Base-by-base conservation (phyloP, 192 early-diverging fungal species). In the Entomortierella parvispora region DNA sequence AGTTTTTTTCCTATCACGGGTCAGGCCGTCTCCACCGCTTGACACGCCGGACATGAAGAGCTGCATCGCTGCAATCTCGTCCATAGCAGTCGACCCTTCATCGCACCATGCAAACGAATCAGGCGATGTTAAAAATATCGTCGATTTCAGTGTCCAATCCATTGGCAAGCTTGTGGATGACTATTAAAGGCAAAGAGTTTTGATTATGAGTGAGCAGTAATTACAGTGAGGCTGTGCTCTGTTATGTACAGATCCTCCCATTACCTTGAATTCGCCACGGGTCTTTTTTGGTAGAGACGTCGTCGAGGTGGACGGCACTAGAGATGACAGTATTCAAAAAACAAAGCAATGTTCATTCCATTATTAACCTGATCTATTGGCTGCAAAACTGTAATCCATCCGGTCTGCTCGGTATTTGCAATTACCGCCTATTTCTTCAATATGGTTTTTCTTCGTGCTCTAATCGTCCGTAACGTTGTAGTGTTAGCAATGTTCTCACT, bases 31-130 rank as follows among this genome's bases (percentile, higher is more conserved):
- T 9, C 43, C 8, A n/a, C 20, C 43, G 22, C 40, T 42, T 40
- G 33, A 20, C 9, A 28, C 22, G 25, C 22, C 42, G 2, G 71
- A 66, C 1, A 63, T 40, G 44, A 77, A 77, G 10, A 29, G 44
- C 17, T 77, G 60, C 37, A 77, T 0, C 4, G 74, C 65, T 18
- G 61, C 40, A 25, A 68, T 59, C 18, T 77, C 65, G 17, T 77
- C 74, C 34, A 57, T 50, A 3, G 53, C 18, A 4, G 60, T 42
- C 8, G 28, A n/a, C n/a, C n/a, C 40, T 9, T 58, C 58, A 40
- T 77, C 74, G 49, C 74, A 77, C 74, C 74, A 77, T 0, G 60
- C 18, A 4, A 77, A n/a, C 11, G 29, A 43, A 26, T 68, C 61
- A 0, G 32, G 61, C 8, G 74, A 77, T 1, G 54, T 59, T 11